These are phyloP conservation scores for Lignosus rhinocerotis DNA, from an alignment of 1,284 basidiomycete genomes.

Conservation along the genomic window DNA sequence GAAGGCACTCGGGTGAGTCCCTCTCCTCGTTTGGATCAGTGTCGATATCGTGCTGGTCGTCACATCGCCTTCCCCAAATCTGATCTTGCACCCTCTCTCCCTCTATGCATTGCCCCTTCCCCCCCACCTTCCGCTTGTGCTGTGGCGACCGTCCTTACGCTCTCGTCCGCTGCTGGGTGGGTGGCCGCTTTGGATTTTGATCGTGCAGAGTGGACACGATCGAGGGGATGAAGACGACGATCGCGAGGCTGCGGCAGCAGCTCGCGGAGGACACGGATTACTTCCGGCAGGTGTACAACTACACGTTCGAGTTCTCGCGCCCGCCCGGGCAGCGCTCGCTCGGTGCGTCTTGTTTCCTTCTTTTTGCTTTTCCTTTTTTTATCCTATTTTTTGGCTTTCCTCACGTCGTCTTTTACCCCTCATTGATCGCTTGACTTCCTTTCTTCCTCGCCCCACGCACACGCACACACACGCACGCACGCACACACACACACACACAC, in stretches of 20 bases:
- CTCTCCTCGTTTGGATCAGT: too few relatives aligned
- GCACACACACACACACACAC: background rate
- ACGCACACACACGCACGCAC: background rate
- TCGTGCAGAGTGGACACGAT: constrained; percentile 66
- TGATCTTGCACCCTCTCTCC: too few relatives aligned
- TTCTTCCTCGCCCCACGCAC: too few relatives aligned
- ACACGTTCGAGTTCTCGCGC: constrained; percentile 87
- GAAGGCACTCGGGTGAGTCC: constrained; percentile 64
- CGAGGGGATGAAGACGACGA: constrained; percentile 60
- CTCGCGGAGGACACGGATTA: constrained; percentile 71
- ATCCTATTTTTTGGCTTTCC: too few relatives aligned
- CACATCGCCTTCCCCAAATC: too few relatives aligned
- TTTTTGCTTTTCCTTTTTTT: background rate
- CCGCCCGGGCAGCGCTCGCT: constrained; percentile 75
- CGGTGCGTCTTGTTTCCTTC: constrained; percentile 42
- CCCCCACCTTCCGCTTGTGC: too few relatives aligned
- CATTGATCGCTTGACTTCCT: too few relatives aligned
- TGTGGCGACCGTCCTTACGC: too few relatives aligned
- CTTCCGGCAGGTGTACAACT: constrained; percentile 87
- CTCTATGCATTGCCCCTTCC: too few relatives aligned
- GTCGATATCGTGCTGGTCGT: too few relatives aligned
- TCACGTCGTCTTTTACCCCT: background rate
- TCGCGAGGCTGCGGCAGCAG: constrained; percentile 61
- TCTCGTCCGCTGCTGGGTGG: too few relatives aligned
- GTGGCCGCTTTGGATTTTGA: too few relatives aligned